Evolutionary conservation across 768 basidiomycete species (phyloP).

Genomic region (Fomitopsis serialis): DNA sequence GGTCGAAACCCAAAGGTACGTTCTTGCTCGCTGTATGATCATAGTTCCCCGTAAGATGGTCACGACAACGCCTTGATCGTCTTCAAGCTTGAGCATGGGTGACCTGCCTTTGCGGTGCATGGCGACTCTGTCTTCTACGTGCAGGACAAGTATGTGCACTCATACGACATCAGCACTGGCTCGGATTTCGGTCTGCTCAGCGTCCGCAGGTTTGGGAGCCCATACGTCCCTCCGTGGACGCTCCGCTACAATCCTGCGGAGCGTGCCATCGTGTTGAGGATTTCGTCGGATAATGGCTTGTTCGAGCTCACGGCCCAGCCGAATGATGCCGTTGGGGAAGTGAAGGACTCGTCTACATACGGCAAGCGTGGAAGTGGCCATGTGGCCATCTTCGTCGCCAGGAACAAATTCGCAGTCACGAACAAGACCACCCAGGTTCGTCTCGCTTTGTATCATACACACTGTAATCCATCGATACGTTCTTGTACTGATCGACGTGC

Average conservation of each 20-base stretch:
- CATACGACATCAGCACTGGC: constrained; percentile 89
- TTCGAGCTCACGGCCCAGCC: constrained; percentile 86
- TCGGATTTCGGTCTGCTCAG: constrained; percentile 89
- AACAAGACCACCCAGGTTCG: constrained; percentile 83
- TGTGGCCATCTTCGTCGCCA: constrained; percentile 92
- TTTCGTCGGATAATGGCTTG: constrained; percentile 89
- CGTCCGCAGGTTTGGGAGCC: constrained; percentile 93
- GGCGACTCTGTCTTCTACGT: constrained; percentile 92
- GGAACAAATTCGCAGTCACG: constrained; percentile 91
- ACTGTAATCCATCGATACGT: background rate
- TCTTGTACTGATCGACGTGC: constrained; percentile 85
- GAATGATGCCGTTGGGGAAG: constrained; percentile 63
- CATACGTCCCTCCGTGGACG: constrained; percentile 90
- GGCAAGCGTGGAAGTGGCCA: constrained; percentile 87
- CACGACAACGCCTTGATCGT: constrained; percentile 98
- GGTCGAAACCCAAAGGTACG: no score
- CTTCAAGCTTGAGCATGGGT: constrained; percentile 97
- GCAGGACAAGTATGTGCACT: constrained; percentile 95
- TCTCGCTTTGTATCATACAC: background rate
- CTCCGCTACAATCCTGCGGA: constrained; percentile 98
- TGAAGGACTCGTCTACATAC: constrained; percentile 89
- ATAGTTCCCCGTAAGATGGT: no score
- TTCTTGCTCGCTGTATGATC: no score
- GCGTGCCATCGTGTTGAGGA: constrained; percentile 84
- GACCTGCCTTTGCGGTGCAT: constrained; percentile 91